Evolutionary conservation across 306 rosid genomes (phyloP).

Genomic region (Luffa aegyptiaca): DNA sequence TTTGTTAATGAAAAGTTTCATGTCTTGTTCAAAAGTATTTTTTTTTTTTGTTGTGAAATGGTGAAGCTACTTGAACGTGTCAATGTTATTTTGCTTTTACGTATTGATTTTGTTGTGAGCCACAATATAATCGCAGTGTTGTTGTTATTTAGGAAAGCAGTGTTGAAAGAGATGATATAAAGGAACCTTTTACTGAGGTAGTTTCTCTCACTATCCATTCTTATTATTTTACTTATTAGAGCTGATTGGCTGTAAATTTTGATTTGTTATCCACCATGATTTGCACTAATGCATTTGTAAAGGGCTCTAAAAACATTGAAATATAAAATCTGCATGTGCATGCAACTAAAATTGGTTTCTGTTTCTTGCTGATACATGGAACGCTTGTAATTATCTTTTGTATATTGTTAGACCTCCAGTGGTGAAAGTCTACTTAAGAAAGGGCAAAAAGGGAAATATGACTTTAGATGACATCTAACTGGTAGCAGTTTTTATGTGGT

Average conservation of each 20-base stretch:
- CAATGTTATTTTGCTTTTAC: background rate
- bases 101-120: constrained; percentile 1
- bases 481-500: too few species aligned
- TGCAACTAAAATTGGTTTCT: background rate
- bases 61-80: constrained; percentile 3
- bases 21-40: too few species aligned
- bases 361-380: background rate
- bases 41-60: background rate
- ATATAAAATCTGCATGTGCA: constrained; percentile 5
- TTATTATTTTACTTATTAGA: background rate
- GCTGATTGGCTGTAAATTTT: background rate
- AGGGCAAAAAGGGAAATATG: too few species aligned
- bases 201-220: constrained; percentile 5
- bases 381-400: background rate
- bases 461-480: too few species aligned
- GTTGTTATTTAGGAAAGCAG: constrained; percentile 69
- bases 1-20: background rate
- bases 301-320: background rate
- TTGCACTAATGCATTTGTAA: background rate
- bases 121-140: constrained; percentile 14
- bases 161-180: constrained; percentile 78
- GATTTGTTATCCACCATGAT: background rate
- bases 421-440: too few species aligned
- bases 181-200: constrained; percentile 97
- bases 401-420: background rate